Base-by-base conservation (phyloP, 1,139 yeast genomes). In the Blastobotrys buckinghamii region DNA sequence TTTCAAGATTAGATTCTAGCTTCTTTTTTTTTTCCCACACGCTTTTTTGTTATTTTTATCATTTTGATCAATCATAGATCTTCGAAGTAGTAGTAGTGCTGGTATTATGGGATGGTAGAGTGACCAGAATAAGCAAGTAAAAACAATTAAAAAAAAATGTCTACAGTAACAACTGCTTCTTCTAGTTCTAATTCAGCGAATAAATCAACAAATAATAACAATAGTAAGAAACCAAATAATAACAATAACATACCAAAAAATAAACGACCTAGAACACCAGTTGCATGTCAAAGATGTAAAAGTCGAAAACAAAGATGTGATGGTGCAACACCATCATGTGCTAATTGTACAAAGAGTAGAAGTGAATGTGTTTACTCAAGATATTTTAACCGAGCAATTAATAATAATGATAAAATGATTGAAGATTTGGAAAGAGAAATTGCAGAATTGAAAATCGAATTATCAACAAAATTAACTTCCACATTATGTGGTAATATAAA, bases 241-340 rank as follows among this genome's bases (percentile, higher is more conserved):
- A 32, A 15, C 7, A 32, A 32, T 5, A 7, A 32, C 4, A 32
- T 5, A 5, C 16, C 16, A 5, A 32, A 32, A 15, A 40, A 16
- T 10, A 39, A 39, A 27, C 30, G 42, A 26, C 42, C 50, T 16
- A 36, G 55, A 29, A 45, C 48, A 6, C 53, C 55, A 5, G 45
- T 51, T 7, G 55, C 55, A 9, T 52, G 55, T 33, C 50, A 47
- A 19, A 32, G 53, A 30, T 52, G 55, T 44, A 51, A 52, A 41
- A 36, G 51, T 8, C 39, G 53, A 2, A 52, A 52, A 38, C 53
- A 52, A 35, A 38, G 50, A 47, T 50, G 53, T 20, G 51, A 50
- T 29, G 53, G 53, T 2, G 36, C 27, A 7, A 24, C 24, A 16
- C 53, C 53, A 17, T 44, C 22, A 41, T 50, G 53, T 27, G 47